Percentiles rank a stretch among this genome's conserved stretches.
Evolutionary conservation across 305 asterid genomes (phyloP).

Genomic region (Rubia occidens): DNA sequence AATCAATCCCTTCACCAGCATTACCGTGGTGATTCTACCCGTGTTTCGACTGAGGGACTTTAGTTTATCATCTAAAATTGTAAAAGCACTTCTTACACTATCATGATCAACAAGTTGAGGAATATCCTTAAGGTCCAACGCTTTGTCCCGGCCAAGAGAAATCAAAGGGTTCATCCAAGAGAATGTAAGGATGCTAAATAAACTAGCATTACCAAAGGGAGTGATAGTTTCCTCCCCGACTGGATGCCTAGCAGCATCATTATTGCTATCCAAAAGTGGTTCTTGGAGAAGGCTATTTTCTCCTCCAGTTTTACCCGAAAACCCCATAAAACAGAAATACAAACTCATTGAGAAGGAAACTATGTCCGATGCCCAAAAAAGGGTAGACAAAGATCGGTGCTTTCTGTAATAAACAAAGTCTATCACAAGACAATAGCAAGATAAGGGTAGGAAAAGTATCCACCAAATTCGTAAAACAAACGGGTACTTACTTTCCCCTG

Average conservation of each 20-base stretch:
- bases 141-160: slow-evolving; percentile 49
- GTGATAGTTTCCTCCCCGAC: slow-evolving; percentile 63
- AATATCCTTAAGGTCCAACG: slow-evolving; percentile 75
- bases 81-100: slow-evolving; percentile 50
- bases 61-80: slow-evolving; percentile 37
- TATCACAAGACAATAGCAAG: slow-evolving; percentile 49
- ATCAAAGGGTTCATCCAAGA: slow-evolving; percentile 72
- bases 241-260: slow-evolving; percentile 19
- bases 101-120: slow-evolving; percentile 64
- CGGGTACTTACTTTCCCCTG: slow-evolving; percentile 44
- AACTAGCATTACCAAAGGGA: slow-evolving; percentile 53
- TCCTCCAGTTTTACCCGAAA: slow-evolving; percentile 28
- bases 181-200: slow-evolving; percentile 50
- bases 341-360: slow-evolving; percentile 38
- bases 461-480: slow-evolving; percentile 61
- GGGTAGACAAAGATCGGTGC: slow-evolving; percentile 26
- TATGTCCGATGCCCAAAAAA: slow-evolving; percentile 56
- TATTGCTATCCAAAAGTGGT: slow-evolving; percentile 54
- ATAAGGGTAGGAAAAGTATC: slow-evolving; percentile 43
- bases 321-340: slow-evolving; percentile 44
- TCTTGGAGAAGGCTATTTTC: slow-evolving; percentile 34
- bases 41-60: slow-evolving; percentile 33
- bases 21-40: slow-evolving; percentile 38
- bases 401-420: slow-evolving; percentile 40
- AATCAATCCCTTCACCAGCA: slow-evolving; percentile 59